phyloP scores from a whole-genome alignment of 2,329 filamentous ascomycete species.

The Aspergillus ochraceoroseus region DNA sequence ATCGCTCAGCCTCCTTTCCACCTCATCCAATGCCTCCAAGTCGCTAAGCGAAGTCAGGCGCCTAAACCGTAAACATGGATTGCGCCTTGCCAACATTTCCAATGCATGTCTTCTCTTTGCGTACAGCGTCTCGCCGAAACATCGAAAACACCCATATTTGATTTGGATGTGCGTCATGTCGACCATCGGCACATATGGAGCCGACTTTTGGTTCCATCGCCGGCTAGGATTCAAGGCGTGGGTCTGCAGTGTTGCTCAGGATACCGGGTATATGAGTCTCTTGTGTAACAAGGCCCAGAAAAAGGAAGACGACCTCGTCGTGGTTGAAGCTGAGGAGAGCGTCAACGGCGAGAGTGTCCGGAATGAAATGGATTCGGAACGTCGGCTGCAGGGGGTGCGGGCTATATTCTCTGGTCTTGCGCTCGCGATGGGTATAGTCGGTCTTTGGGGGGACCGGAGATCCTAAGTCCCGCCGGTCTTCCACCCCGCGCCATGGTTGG shows the following conservation, averaged over 20 bases:
- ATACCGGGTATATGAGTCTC: conserved; percentile 30
- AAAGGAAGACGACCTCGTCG: conserved; percentile 38
- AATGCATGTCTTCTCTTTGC: conserved; percentile 69
- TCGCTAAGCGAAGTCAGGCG: conserved; percentile 64
- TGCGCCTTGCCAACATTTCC: conserved; percentile 63
- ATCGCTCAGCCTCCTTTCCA: conserved; percentile 72
- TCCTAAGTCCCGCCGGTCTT: neutral
- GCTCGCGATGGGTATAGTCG: conserved; percentile 46
- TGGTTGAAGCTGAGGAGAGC: conserved; percentile 38
- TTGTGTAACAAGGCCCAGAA: conserved; percentile 16
- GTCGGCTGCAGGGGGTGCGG: conserved; percentile 36
- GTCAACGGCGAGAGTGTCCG: conserved; percentile 46
- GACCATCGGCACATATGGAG: conserved; percentile 44
- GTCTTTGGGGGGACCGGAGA: conserved; percentile 45
- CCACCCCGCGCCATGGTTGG: neutral
- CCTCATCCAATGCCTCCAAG: conserved; percentile 64
- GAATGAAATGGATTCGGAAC: conserved; percentile 43
- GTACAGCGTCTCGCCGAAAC: conserved; percentile 68
- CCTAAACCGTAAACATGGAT: conserved; percentile 60
- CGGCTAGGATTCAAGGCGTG: conserved; percentile 48
- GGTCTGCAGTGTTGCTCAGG: conserved; percentile 41
- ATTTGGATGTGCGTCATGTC: conserved; percentile 72
- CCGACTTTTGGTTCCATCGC: conserved; percentile 70
- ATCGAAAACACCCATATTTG: conserved; percentile 79
- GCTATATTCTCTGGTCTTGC: conserved; percentile 41